phyloP scores from a whole-genome alignment of 805 yeast species.

The Maudiozyma pseudohumilis region DNA sequence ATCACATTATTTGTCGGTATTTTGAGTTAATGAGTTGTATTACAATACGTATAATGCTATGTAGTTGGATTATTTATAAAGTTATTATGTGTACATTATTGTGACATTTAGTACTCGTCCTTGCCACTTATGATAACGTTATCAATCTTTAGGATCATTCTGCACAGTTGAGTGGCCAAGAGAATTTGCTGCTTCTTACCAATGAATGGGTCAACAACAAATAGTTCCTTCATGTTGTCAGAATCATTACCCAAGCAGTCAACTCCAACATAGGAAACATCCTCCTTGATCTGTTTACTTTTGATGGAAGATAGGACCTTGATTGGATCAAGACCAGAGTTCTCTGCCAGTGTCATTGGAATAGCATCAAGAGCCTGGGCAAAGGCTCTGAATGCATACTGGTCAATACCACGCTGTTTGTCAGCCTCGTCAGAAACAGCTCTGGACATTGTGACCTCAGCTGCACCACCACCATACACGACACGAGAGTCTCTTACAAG shows the following conservation, averaged over 20 bases:
- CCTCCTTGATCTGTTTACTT: constrained; percentile 71
- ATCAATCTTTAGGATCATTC: constrained; percentile 96
- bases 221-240: constrained; percentile 86
- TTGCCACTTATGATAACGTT: constrained; percentile 89
- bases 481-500: constrained; percentile 84
- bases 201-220: constrained; percentile 92
- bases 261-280: constrained; percentile 69
- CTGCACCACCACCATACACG: constrained; percentile 99
- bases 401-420: constrained; percentile 88
- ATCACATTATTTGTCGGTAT: too few relatives aligned
- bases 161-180: constrained; percentile 92
- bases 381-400: constrained; percentile 95
- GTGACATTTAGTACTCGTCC: constrained; percentile 44
- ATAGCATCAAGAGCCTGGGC: constrained; percentile 82
- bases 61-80: not conserved
- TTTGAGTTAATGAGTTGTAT: too few relatives aligned
- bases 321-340: constrained; percentile 91
- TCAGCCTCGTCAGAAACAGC: constrained; percentile 90
- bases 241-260: constrained; percentile 86
- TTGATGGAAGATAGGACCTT: constrained; percentile 79
- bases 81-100: not conserved
- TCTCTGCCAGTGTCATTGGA: constrained; percentile 93
- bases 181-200: constrained; percentile 94
- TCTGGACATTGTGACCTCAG: constrained; percentile 87
- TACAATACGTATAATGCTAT: not conserved